Evolutionary conservation across 2,329 filamentous ascomycete species (phyloP), one percentile per base, ranked within the genome.

Genomic region (Talaromyces islandicus): DNA sequence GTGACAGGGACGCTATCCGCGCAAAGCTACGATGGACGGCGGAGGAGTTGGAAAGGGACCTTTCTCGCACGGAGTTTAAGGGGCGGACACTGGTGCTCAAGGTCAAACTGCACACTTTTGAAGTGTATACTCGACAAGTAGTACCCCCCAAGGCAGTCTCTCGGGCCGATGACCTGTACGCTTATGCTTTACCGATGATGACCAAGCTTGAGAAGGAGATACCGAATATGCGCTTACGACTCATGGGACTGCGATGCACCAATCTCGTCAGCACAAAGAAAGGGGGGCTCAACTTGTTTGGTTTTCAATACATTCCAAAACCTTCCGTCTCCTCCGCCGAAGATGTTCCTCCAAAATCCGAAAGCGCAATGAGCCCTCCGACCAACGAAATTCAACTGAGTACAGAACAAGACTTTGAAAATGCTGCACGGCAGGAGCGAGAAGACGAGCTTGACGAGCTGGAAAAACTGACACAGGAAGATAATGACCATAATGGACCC

Each of bases 31-130:
- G 86, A n/a, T 83, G 82, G 71, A 92, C 88, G 1, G 91, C 94
- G 0, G 87, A 92, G 63, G 92, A 96, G 64, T 79, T 99, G 4
- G 92, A 96, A 70, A 89, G 89, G 65, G 93, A 97, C 68, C 81
- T 97, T 77, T 81, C 83, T 60, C 84, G 86, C 27, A 91, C 90
- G 1, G 85, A 90, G 64, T 91, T 90, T 75, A 96, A 93, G 73
- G 93, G 93, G 0, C 85, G 91, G n/a, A 97, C 93, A 0, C 77
- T 99, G 1, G 91, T 91, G 24, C 78, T 99, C 38, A 99, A 99
- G 73, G 83, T 97, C 64, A 99, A 99, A 72, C 78, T 97, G 7
- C 91, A 97, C 71, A 96, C 92, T 0, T 99, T 93, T 68, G 92
- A 97, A 73, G 90, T 97, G 21, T 83, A 91, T 56, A 96, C 92